Conservation (phyloP, 345 rosid species). For the Pistacia integerrima region DNA sequence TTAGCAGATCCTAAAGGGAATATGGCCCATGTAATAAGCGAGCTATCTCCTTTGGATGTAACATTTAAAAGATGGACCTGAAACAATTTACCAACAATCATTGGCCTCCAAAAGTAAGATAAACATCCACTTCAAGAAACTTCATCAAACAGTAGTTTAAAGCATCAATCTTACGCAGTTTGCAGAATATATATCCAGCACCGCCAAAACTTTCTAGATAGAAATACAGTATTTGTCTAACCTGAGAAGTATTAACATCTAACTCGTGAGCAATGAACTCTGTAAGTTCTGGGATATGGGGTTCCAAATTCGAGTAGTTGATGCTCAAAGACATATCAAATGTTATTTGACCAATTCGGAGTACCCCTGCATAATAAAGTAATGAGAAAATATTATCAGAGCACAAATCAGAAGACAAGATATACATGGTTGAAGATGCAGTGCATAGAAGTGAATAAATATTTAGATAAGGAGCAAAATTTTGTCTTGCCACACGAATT, state of each 20-base stretch:
- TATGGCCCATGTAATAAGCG: constrained; percentile 58
- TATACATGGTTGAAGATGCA: constrained; percentile 1
- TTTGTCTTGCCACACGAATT: constrained; percentile 12
- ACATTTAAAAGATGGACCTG: constrained; percentile 68
- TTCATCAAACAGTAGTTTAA: constrained; percentile 11
- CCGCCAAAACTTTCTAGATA: constrained; percentile 18
- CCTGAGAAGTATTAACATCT: constrained; percentile 62
- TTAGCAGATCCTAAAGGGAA: constrained; percentile 52
- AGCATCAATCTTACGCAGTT: constrained; percentile 3
- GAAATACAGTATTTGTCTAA: constrained; percentile 25
- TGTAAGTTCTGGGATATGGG: constrained; percentile 46
- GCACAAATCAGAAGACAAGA: constrained; percentile 14
- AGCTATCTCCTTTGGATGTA: constrained; percentile 59
- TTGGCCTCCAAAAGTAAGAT: background rate
- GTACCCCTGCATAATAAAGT: constrained; percentile 38
- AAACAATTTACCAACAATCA: constrained; percentile 16
- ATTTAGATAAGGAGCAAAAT: constrained; percentile 9
- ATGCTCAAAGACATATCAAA: constrained; percentile 58
- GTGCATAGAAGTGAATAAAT: background rate
- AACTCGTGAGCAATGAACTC: constrained; percentile 56
- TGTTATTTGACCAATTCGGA: constrained; percentile 58
- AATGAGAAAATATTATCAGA: constrained; percentile 20
- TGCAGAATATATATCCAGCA: background rate
- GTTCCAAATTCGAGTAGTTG: constrained; percentile 59
- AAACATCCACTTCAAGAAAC: background rate